phyloP scores from a whole-genome alignment of 192 early-diverging fungal genomes.

The Backusella liffmaniae region DNA sequence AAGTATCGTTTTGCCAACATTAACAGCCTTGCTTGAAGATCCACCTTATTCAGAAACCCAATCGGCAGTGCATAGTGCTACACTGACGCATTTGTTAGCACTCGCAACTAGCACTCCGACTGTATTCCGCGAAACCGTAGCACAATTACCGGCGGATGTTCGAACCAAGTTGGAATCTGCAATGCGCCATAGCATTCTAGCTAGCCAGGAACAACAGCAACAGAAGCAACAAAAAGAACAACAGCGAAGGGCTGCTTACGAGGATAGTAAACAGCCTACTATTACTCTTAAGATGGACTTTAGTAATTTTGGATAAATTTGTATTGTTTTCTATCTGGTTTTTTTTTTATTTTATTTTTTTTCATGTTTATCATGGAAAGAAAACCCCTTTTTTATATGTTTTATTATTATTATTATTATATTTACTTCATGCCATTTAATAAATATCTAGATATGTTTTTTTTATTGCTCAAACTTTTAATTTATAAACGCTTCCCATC shows the following conservation, averaged over 20 bases:
- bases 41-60: constrained; percentile 6
- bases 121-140: constrained; percentile 44
- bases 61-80: constrained; percentile 36
- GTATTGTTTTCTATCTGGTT: not conserved
- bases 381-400: not conserved
- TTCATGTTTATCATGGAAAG: not conserved
- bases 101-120: constrained; percentile 39
- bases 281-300: constrained; percentile 47
- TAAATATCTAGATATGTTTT: constrained; percentile 3
- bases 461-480: not conserved
- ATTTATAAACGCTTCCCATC: not conserved
- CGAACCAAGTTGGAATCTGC: constrained; percentile 48
- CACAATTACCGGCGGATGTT: constrained; percentile 30
- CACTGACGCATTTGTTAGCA: constrained; percentile 40
- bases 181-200: constrained; percentile 45
- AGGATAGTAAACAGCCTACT: constrained; percentile 38
- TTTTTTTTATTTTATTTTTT: not conserved
- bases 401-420: not conserved
- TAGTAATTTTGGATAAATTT: constrained; percentile 30
- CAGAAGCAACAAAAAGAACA: constrained; percentile 33
- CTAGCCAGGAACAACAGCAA: constrained; percentile 42
- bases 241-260: constrained; percentile 18
- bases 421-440: not conserved
- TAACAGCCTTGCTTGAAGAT: constrained; percentile 41
- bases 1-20: constrained; percentile 45